Percentiles rank a stretch among this genome's conserved stretches.
Evolutionary conservation across 177 flowering plant species (phyloP).

Genomic region (Vitis hybrid): DNA sequence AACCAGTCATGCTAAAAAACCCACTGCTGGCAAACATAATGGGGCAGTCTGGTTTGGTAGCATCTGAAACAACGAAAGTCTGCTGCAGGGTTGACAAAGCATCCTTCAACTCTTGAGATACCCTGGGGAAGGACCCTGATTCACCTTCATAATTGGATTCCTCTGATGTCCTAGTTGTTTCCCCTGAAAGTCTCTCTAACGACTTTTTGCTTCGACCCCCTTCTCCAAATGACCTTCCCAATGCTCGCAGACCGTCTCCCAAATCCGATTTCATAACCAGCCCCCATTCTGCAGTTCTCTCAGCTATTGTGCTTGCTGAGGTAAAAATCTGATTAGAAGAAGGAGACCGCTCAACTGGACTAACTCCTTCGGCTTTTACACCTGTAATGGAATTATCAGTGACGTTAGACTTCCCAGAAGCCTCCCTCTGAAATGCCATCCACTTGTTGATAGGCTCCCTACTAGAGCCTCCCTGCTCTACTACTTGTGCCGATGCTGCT

Average conservation of each 20-base stretch:
- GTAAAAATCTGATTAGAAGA: conserved; percentile 21
- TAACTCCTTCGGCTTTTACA: conserved; percentile 1
- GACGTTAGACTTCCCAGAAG: conserved; percentile 1
- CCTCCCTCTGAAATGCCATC: conserved; percentile 57
- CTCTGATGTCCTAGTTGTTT: conserved; percentile 50
- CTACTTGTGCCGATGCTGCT: background rate
- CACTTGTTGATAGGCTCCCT: conserved; percentile 40
- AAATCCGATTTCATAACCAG: conserved; percentile 39
- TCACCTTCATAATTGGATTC: conserved; percentile 34
- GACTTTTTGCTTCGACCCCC: conserved; percentile 28
- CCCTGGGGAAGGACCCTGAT: conserved; percentile 51
- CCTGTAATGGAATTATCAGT: background rate
- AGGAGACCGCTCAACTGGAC: background rate
- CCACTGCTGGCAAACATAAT: conserved; percentile 95
- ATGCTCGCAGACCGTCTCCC: conserved; percentile 13
- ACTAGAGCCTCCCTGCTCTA: background rate
- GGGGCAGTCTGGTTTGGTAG: conserved; percentile 83
- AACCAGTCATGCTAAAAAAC: conserved; percentile 87
- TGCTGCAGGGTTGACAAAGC: conserved; percentile 81
- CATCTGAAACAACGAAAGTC: conserved; percentile 95
- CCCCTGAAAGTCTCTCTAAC: conserved; percentile 19
- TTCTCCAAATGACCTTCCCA: conserved; percentile 18
- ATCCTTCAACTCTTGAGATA: conserved; percentile 80
- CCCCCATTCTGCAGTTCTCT: conserved; percentile 82
- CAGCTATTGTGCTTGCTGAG: conserved; percentile 43